phyloP scores from a whole-genome alignment of 805 yeast genomes.

The Yarrowia sp. region DNA sequence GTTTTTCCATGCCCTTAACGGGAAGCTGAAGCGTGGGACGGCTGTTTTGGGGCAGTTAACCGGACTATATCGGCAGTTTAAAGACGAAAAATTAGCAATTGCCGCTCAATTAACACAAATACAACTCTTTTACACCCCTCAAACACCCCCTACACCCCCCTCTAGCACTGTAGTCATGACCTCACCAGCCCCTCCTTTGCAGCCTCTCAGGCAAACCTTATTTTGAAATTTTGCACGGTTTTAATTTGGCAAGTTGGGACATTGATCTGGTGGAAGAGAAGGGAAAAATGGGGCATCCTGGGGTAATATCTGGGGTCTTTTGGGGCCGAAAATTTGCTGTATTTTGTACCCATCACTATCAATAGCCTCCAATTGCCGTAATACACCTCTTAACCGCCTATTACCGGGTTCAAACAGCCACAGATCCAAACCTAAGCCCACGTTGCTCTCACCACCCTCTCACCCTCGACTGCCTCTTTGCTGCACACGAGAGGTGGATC shows the following conservation, averaged over 20 bases:
- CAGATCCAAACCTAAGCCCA: background rate
- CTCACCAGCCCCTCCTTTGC: constrained; percentile 24
- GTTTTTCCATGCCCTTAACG: constrained; percentile 15
- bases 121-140: background rate
- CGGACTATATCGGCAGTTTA: too few relatives aligned
- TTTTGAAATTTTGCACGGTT: constrained; percentile 17
- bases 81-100: background rate
- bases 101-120: background rate
- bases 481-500: constrained; percentile 13
- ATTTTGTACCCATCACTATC: too few relatives aligned
- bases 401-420: background rate
- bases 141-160: background rate
- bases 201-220: constrained; percentile 5
- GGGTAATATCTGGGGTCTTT: background rate
- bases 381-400: background rate
- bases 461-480: background rate
- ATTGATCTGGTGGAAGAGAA: background rate
- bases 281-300: background rate
- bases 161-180: too few relatives aligned
- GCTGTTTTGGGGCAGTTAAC: background rate
- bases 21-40: background rate
- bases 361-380: background rate
- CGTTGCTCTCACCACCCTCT: background rate
- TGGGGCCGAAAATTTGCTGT: too few relatives aligned
- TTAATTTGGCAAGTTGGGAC: background rate